Evolutionary conservation across 768 basidiomycete genomes (phyloP).

Genomic region (Flagelloscypha sp.): DNA sequence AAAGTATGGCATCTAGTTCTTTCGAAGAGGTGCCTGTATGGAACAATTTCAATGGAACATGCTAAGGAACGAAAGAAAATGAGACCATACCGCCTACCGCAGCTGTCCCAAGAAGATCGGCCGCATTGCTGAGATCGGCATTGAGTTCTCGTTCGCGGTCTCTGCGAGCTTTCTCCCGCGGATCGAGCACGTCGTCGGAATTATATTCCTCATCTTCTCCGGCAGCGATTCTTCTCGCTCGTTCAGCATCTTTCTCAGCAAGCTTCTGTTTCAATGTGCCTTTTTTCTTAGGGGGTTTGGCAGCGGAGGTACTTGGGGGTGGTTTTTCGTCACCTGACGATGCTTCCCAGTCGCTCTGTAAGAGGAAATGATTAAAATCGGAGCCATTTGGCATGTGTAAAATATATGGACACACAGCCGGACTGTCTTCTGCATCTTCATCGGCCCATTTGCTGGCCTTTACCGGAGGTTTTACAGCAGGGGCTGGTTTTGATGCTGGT

Average conservation of each 20-base stretch:
- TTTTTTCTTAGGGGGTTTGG: conserved; percentile 79
- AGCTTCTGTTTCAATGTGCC: conserved; percentile 86
- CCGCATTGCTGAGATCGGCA: conserved; percentile 80
- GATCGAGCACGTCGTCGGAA: conserved; percentile 72
- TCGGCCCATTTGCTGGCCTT: conserved; percentile 82
- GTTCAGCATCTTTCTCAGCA: conserved; percentile 83
- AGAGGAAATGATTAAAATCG: conserved; percentile 7
- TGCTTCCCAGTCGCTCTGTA: conserved; percentile 92
- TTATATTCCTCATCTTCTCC: conserved; percentile 48
- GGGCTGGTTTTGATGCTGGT: conserved; percentile 18
- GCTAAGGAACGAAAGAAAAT: neutral
- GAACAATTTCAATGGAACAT: neutral
- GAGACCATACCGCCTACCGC: conserved; percentile 48
- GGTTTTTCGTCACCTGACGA: conserved; percentile 68
- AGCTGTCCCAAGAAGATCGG: conserved; percentile 69
- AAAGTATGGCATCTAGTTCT: conserved; percentile 65
- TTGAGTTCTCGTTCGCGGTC: conserved; percentile 80
- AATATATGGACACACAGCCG: conserved; percentile 49
- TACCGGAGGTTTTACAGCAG: conserved; percentile 16
- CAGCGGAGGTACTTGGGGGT: conserved; percentile 33
- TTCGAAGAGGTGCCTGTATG: conserved; percentile 53
- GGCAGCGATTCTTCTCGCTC: conserved; percentile 39
- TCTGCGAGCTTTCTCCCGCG: conserved; percentile 62
- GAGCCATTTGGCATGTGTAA: neutral
- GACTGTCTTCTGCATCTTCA: conserved; percentile 81